These are phyloP conservation scores for Cyberlindnera maritima DNA, from an alignment of 805 yeast species.

Conservation along the genomic window DNA sequence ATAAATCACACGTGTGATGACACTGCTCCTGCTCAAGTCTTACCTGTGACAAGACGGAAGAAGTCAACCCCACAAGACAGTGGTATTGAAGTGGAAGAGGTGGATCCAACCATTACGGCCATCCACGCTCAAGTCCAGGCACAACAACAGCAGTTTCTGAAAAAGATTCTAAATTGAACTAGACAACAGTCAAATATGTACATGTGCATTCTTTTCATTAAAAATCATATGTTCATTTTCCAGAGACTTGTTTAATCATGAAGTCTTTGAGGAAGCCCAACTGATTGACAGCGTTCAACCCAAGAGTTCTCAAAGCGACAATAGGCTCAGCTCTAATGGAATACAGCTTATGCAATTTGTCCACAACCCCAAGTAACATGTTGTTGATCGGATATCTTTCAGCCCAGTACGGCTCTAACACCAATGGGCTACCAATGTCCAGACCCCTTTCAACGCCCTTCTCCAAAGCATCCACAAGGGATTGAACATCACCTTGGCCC, in stretches of 20 bases:
- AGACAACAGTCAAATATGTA: not conserved
- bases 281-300: constrained; percentile 66
- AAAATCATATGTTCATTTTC: constrained; percentile 26
- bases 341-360: constrained; percentile 86
- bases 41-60: not conserved
- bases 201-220: not conserved
- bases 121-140: constrained; percentile 1
- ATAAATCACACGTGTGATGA: constrained; percentile 1
- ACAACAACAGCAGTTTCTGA: constrained; percentile 3
- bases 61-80: not conserved
- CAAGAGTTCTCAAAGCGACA: constrained; percentile 71
- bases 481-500: constrained; percentile 92
- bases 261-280: constrained; percentile 64
- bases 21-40: not conserved
- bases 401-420: constrained; percentile 83
- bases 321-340: constrained; percentile 70
- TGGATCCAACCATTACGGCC: constrained; percentile 2
- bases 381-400: constrained; percentile 82
- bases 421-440: constrained; percentile 80
- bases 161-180: constrained; percentile 6
- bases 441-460: constrained; percentile 71
- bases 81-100: not conserved
- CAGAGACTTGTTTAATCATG: constrained; percentile 58
- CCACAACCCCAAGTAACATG: constrained; percentile 80
- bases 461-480: constrained; percentile 67